Evolutionary conservation across 2,329 filamentous ascomycete species (phyloP).

Genomic region (Tolypocladium amazonense): DNA sequence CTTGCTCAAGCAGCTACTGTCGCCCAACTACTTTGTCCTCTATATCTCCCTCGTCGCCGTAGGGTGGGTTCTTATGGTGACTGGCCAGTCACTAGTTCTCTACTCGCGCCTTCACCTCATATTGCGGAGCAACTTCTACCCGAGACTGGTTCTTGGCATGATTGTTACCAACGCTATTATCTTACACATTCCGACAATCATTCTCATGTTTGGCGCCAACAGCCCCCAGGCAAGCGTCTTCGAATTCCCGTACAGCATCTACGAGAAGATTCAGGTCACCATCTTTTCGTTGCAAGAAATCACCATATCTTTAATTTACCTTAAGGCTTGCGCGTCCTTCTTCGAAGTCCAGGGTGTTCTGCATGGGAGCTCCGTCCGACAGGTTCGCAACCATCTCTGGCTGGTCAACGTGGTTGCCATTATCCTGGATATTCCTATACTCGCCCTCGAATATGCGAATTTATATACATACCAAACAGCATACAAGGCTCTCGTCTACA

Average conservation of each 20-base stretch:
- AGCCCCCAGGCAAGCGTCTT: slow-evolving; percentile 9
- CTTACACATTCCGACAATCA: slow-evolving; percentile 41
- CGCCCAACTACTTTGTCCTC: slow-evolving; percentile 4
- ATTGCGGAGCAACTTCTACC: slow-evolving; percentile 33
- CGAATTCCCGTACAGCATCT: slow-evolving; percentile 23
- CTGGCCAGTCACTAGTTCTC: slow-evolving; percentile 48
- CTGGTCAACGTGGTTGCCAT: slow-evolving; percentile 30
- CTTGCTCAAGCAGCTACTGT: slow-evolving; percentile 26
- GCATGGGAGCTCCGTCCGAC: slow-evolving; percentile 11
- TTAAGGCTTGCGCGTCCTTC: slow-evolving; percentile 36
- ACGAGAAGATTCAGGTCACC: slow-evolving; percentile 44
- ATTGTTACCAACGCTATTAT: slow-evolving; percentile 43
- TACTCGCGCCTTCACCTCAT: slow-evolving; percentile 53
- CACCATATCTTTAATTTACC: slow-evolving; percentile 38
- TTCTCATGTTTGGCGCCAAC: slow-evolving; percentile 42
- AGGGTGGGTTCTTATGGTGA: slow-evolving; percentile 36
- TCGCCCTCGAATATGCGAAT: slow-evolving; percentile 16
- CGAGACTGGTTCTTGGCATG: slow-evolving; percentile 41
- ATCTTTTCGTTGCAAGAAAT: slow-evolving; percentile 43
- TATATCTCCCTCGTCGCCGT: slow-evolving; percentile 11
- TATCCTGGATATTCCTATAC: slow-evolving; percentile 26
- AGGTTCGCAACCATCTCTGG: slow-evolving; percentile 23
- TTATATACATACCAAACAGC: slow-evolving; percentile 17
- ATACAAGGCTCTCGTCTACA: slow-evolving; percentile 20
- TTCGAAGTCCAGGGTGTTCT: slow-evolving; percentile 23